Evolutionary conservation across 208 protist genomes (phyloP).

Genomic region (Trypanosoma mega): DNA sequence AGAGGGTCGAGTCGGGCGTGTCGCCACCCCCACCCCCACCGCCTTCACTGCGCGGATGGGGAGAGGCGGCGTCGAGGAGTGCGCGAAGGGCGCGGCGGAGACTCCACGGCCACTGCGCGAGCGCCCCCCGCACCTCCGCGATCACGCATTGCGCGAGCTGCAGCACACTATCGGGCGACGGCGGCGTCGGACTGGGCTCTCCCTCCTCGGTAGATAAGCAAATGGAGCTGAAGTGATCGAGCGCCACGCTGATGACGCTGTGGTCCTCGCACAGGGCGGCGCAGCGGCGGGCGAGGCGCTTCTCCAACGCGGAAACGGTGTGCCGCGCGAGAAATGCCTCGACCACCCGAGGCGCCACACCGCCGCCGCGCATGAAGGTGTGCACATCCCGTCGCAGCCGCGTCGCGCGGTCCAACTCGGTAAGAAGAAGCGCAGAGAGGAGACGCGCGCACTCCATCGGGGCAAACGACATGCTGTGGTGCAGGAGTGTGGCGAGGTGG

Average conservation of each 20-base stretch:
- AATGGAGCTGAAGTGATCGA: too few relatives aligned
- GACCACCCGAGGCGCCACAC: constrained; percentile 27
- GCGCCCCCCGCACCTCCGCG: not conserved
- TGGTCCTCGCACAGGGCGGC: too few relatives aligned
- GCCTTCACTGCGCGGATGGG: constrained; percentile 28
- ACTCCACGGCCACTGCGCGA: constrained; percentile 17
- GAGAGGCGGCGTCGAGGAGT: constrained; percentile 19
- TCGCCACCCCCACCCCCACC: constrained; percentile 32
- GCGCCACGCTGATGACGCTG: too few relatives aligned
- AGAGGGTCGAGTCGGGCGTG: constrained; percentile 19
- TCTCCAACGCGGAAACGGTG: constrained; percentile 18
- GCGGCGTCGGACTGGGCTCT: too few relatives aligned
- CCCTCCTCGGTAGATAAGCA: too few relatives aligned
- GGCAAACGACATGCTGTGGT: constrained; percentile 25
- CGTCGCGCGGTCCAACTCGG: constrained; percentile 44
- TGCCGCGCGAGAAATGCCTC: constrained; percentile 23
- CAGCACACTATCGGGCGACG: not conserved
- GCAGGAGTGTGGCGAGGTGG: constrained; percentile 31
- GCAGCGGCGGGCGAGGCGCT: constrained; percentile 21
- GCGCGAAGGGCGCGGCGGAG: not conserved
- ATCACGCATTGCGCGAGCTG: not conserved
- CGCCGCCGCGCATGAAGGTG: constrained; percentile 36
- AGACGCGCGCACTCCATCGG: constrained; percentile 30
- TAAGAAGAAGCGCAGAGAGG: constrained; percentile 32
- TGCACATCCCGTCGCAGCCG: constrained; percentile 28